Evolutionary conservation across 148 eudicot genomes (phyloP).

Genomic region (Camellia granthamiana): DNA sequence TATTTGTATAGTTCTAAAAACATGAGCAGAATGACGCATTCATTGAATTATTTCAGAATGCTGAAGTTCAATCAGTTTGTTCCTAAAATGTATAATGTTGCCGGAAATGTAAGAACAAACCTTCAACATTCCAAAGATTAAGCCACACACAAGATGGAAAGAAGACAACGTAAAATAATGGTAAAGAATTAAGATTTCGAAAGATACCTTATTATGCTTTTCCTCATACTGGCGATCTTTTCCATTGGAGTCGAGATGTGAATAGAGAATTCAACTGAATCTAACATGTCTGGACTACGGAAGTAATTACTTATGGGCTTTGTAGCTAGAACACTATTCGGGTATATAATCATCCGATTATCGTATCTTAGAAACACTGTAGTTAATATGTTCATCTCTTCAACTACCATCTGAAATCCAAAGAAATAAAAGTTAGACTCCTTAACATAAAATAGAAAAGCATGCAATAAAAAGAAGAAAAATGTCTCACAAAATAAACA

Average conservation of each 20-base stretch:
- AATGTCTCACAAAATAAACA: neutral
- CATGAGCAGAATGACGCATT: too few relatives aligned
- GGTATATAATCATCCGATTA: neutral
- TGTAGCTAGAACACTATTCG: neutral
- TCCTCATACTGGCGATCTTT: slow-evolving; percentile 19
- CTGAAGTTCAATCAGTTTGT: too few relatives aligned
- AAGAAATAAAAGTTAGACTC: neutral
- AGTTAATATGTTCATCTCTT: neutral
- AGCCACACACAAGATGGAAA: too few relatives aligned
- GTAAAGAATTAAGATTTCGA: too few relatives aligned
- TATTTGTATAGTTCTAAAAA: too few relatives aligned
- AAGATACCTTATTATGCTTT: slow-evolving; percentile 21
- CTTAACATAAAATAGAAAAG: too few relatives aligned
- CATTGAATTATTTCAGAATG: too few relatives aligned
- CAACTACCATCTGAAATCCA: neutral
- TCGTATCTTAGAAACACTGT: neutral
- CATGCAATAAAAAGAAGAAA: neutral
- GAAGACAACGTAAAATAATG: too few relatives aligned
- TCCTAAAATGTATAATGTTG: too few relatives aligned
- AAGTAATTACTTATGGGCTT: slow-evolving; percentile 19
- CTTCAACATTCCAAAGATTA: too few relatives aligned
- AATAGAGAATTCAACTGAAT: slow-evolving; percentile 12
- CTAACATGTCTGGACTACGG: slow-evolving; percentile 20
- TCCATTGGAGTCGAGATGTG: slow-evolving; percentile 19
- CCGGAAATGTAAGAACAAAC: too few relatives aligned